Evolutionary conservation across 441 rosid genomes (phyloP).

Genomic region (Cnidoscolus chayamansa): DNA sequence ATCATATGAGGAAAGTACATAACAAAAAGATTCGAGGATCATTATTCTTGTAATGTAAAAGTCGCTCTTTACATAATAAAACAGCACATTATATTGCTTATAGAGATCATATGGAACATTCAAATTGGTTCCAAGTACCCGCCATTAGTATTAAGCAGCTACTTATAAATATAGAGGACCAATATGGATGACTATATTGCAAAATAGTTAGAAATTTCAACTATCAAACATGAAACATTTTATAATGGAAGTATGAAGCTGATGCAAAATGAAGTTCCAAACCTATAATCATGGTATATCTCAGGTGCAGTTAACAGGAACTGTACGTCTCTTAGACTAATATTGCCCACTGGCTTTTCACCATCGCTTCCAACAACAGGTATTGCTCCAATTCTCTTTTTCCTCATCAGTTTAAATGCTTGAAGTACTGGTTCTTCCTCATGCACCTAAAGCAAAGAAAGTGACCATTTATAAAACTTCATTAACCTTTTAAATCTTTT

Average conservation of each 20-base stretch:
- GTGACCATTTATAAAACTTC: slow-evolving; percentile 12
- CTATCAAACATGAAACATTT: neutral
- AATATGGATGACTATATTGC: neutral
- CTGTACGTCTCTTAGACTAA: slow-evolving; percentile 84
- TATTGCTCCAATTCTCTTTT: slow-evolving; percentile 71
- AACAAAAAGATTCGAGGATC: neutral
- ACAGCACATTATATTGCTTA: neutral
- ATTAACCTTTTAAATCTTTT: slow-evolving; percentile 4
- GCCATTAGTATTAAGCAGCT: neutral
- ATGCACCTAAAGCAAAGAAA: slow-evolving; percentile 48
- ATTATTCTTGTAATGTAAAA: neutral
- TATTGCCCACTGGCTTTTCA: slow-evolving; percentile 70
- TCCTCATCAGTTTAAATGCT: slow-evolving; percentile 92
- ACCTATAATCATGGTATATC: slow-evolving; percentile 88
- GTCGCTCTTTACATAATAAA: neutral
- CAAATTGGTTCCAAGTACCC: neutral
- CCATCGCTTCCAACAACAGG: slow-evolving; percentile 65
- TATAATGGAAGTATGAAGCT: slow-evolving; percentile 14
- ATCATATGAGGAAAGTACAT: neutral
- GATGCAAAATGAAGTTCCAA: neutral
- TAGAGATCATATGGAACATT: neutral
- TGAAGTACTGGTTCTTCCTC: slow-evolving; percentile 96
- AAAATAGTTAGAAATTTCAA: neutral
- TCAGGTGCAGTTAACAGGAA: slow-evolving; percentile 87
- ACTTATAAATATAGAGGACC: neutral